These are phyloP conservation scores for Claviceps arundinis DNA, from an alignment of 2,329 filamentous ascomycete genomes.

Conservation along the genomic window DNA sequence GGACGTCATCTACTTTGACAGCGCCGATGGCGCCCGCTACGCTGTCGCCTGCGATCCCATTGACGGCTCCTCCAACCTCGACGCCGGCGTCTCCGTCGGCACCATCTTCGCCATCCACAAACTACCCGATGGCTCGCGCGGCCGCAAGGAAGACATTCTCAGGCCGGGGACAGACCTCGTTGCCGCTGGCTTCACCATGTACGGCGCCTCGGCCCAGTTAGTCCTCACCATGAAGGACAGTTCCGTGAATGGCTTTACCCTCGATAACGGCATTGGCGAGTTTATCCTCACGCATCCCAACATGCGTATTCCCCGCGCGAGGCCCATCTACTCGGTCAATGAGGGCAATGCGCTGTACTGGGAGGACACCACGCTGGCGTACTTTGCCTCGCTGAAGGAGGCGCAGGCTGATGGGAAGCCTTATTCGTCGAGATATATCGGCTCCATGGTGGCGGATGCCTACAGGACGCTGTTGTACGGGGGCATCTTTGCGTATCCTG, in stretches of 20 bases:
- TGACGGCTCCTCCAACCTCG: constrained; percentile 92
- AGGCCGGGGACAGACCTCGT: constrained; percentile 83
- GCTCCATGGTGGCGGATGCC: constrained; percentile 95
- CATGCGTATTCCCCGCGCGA: constrained; percentile 72
- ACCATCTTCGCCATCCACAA: constrained; percentile 96
- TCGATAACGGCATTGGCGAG: constrained; percentile 92
- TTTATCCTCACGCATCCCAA: constrained; percentile 96
- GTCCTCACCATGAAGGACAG: constrained; percentile 95
- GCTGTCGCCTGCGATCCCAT: constrained; percentile 96
- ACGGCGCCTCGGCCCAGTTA: constrained; percentile 89
- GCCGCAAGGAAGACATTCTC: constrained; percentile 74
- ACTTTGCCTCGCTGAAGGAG: constrained; percentile 81
- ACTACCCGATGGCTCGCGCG: constrained; percentile 61
- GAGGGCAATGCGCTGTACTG: constrained; percentile 97
- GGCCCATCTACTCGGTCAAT: constrained; percentile 93
- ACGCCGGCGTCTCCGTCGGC: constrained; percentile 93
- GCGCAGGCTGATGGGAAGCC: constrained; percentile 67
- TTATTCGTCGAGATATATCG: constrained; percentile 91
- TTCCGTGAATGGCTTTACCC: constrained; percentile 90
- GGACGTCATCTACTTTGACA: constrained; percentile 74
- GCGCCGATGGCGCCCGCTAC: constrained; percentile 66
- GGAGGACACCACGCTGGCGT: constrained; percentile 74
- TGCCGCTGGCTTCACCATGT: constrained; percentile 98
- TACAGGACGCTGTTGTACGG: constrained; percentile 93
- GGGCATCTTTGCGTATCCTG: constrained; percentile 93